Percentiles rank a stretch among this genome's conserved stretches.
These are phyloP conservation scores for Acer saccharum DNA, from an alignment of 345 rosid genomes.

Conservation along the genomic window DNA sequence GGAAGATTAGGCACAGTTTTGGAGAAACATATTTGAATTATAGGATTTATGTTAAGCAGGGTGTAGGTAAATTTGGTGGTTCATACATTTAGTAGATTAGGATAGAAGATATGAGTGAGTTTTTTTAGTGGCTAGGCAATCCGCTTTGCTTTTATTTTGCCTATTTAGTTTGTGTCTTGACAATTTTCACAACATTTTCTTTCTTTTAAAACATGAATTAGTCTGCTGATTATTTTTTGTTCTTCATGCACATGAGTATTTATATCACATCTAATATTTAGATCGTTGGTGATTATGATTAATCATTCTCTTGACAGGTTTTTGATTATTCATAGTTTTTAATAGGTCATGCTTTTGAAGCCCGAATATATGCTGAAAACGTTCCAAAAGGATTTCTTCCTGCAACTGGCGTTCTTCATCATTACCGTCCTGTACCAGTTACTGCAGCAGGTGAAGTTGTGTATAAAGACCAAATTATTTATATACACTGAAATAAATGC, in stretches of 20 bases:
- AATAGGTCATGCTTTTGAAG: conserved; percentile 96
- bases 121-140: neutral
- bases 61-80: neutral
- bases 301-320: neutral
- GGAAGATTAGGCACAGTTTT: neutral
- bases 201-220: neutral
- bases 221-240: neutral
- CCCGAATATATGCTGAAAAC: conserved; percentile 94
- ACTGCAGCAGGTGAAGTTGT: conserved; percentile 67
- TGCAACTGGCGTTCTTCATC: conserved; percentile 89
- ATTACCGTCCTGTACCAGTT: conserved; percentile 66
- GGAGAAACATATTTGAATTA: neutral
- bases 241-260: neutral
- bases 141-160: too few relatives aligned
- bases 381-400: conserved; percentile 94
- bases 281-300: neutral
- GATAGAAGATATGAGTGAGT: neutral
- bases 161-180: too few relatives aligned
- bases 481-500: conserved; percentile 8
- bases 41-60: neutral
- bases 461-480: conserved; percentile 7
- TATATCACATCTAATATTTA: neutral
- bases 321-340: conserved; percentile 23
- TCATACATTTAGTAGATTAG: neutral
- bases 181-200: neutral